Evolutionary conservation across 192 early-diverging fungal genomes (phyloP), one percentile per base, ranked within the genome.

Genomic region (Entophlyctis helioformis): DNA sequence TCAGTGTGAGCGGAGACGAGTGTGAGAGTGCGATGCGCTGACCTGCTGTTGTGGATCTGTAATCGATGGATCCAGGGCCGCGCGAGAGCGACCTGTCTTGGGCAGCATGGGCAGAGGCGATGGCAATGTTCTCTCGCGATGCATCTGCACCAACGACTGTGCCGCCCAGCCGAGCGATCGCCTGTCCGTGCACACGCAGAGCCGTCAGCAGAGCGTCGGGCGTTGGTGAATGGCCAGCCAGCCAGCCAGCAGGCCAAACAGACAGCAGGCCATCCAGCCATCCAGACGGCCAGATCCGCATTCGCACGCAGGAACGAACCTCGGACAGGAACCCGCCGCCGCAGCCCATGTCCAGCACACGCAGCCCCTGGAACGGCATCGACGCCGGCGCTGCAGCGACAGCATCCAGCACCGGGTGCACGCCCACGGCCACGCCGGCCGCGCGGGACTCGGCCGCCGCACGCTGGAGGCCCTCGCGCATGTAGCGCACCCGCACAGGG

Each of bases 251-350:
- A n/a, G n/a, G 34, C 32, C 8, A 0, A 21, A 9, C 16, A 12
- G 34, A 20, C n/a, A 11, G 20, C 10, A 38, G 28, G 23, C 29
- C 46, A 36, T 11, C 12, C n/a, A 7, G 27, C 46, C 0, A 28
- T 18, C 46, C 16, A 12, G 0, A 1, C 1, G 3, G 1, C 27
- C 33, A n/a, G n/a, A n/a, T n/a, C 4, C n/a, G n/a, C 8, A 13
- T 26, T 25, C 2, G 27, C 29, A 11, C 29, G 11, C 11, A 11
- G 29, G 6, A 4, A 31, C 29, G 19, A 63, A 81, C 74, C 78
- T 98, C 89, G 0, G 83, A 71, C 27, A 95, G 69, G 25, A 98
- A 51, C 4, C 94, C 94, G 25, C 91, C 94, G 21, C 94, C 94
- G 60, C 94, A 90, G 1, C 94, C 94, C 10, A 98, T 80, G 63